Conservation (phyloP, 2,329 filamentous ascomycete species). For the Botrytis galanthina region DNA sequence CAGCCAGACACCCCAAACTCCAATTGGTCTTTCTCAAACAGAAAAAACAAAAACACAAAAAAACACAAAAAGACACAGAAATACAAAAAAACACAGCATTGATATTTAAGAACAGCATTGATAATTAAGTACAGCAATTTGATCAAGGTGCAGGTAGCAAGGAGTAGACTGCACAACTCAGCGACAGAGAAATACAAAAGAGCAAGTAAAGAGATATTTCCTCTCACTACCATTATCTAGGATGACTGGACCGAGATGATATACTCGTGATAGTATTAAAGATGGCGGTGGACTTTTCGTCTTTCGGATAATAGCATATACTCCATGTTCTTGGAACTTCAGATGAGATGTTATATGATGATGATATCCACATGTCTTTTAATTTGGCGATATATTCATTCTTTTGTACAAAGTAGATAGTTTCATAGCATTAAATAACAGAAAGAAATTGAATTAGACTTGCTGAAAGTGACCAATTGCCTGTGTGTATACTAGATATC, state of each 20-base stretch:
- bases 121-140: too few species aligned
- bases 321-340: not conserved
- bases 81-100: too few species aligned
- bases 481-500: not conserved
- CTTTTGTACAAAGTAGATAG: not conserved
- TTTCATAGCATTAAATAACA: too few species aligned
- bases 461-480: too few species aligned
- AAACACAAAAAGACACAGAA: too few species aligned
- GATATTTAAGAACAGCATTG: too few species aligned
- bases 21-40: too few species aligned
- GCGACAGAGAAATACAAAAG: not conserved
- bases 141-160: not conserved
- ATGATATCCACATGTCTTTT: not conserved
- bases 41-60: too few species aligned
- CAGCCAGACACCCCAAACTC: too few species aligned
- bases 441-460: too few species aligned
- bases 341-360: too few species aligned
- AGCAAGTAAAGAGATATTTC: not conserved
- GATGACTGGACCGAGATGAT: too few species aligned
- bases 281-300: not conserved
- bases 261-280: not conserved
- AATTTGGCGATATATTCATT: not conserved
- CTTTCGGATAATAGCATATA: not conserved
- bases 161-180: rapidly evolving
- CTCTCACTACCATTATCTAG: not conserved